Evolutionary conservation across 352 stramenopile species (phyloP), one percentile per base, ranked within the genome.

Genomic region (Phytophthora colocasiae): DNA sequence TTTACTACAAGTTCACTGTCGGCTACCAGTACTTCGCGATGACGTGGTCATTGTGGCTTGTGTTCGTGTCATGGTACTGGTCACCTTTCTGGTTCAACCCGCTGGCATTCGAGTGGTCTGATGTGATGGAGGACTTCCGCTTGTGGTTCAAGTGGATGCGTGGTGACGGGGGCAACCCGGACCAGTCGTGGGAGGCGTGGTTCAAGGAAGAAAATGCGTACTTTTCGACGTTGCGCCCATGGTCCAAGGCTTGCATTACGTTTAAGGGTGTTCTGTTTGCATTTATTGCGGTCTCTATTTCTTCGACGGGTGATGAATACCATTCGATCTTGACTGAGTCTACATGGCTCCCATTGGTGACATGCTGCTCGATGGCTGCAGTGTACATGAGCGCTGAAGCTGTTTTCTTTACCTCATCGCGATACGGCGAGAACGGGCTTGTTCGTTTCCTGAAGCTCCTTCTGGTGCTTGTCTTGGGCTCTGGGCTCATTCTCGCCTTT

Each of bases 1-100:
- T 99, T 27, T 98, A 99, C 81, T 95, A 83, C 27, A 78, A 97
- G 56, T 98, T 97, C 76, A 98, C 95, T 10, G 77, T 95, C 39
- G 90, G 96, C 39, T 80, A 89, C 51, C 97, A 99, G 80, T 99
- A 99, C 83, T 93, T 98, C 58, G 85, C 93, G 6, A 94, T 97
- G 71, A 99, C 97, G 15, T 99, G 97, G 97, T 99, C 95, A 11
- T 76, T 99, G 34, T 99, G 97, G 97, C 85, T 99, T 22, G 96
- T 90, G 27, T 80, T 88, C 31, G 36, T 71, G 27, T 87, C 76
- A 29, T 90, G 80, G 81, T 88, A 97, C 53, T 96, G 93, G 29
- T 98, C 95, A 48, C 97, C 97, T 27, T 99, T 99, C 83, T 99
- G 97, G 97, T 99, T 99, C 80, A 99, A 99, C 68, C 97, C 97